Base-by-base conservation (phyloP, 140 eudicot species). In the Cichorium intybus region DNA sequence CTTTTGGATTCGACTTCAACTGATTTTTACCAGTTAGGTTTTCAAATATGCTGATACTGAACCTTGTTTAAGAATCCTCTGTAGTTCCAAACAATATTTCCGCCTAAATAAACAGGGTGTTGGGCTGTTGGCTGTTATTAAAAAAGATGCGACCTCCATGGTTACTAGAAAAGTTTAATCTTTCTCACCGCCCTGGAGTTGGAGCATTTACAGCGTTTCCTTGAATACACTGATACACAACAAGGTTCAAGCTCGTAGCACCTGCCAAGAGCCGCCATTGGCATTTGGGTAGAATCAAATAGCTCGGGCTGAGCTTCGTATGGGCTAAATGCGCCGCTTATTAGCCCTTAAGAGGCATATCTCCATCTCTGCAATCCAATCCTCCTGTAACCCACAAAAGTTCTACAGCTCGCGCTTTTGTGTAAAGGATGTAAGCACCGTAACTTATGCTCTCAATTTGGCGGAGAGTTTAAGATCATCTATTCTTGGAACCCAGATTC, bases 361-460 rank as follows among this genome's bases (percentile, higher is more conserved):
- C 37, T 29, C 5, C 66, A 56, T 69, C 48, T 43, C 28, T 21
- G 15, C 73, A 39, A 68, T 0, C 73, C 64, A 68, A 56, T 39
- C 45, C 17, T 55, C 22, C 23, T 18, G 20, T 55, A 27, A 45
- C 66, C 35, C 58, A 11, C 59, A 70, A 47, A 59, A 68, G 47
- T 48, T 70, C 45, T 59, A 22, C 68, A 70, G 3, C 57, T 28
- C 41, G 28, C 56, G 10, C 10, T 26, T 5, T 21, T 12, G 15
- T 27, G 15, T 57, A 18, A 56, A 57, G 8, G 56, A 74, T 51
- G 47, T 56, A 27, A 57, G 33, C 49, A 10, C 68, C 14, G 52
- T 79, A 17, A 70, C 71, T 54, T 56, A 52, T 43, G 77, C 80
- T 29, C 77, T 74, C 31, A 57, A n/a, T 51, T 31, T 52, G 26